Conservation (phyloP, 2,329 filamentous ascomycete species). For the Cladosporium sp. region DNA sequence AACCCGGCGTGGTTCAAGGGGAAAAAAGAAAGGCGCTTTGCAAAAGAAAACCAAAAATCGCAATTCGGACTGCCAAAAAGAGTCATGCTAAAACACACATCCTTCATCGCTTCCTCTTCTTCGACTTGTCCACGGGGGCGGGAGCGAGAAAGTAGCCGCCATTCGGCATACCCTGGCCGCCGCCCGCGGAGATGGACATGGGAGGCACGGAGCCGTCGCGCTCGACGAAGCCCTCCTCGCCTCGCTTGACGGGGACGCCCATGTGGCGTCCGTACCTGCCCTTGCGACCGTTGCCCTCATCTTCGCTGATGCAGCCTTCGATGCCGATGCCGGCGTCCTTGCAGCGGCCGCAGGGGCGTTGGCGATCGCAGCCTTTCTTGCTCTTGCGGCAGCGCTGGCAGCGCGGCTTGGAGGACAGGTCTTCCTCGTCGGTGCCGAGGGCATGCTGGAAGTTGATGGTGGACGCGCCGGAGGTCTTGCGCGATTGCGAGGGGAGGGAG, state of each 20-base stretch:
- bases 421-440: slow-evolving; percentile 71
- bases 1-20: no score
- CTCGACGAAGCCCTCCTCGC: slow-evolving; percentile 19
- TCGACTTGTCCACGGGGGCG: slow-evolving; percentile 53
- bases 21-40: no score
- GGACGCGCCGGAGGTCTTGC: slow-evolving; percentile 66
- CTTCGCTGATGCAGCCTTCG: slow-evolving; percentile 94
- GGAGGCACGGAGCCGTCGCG: slow-evolving; percentile 16
- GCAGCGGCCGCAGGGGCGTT: slow-evolving; percentile 91
- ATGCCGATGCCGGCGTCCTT: slow-evolving; percentile 91
- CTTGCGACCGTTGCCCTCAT: slow-evolving; percentile 95
- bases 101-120: slow-evolving; percentile 58
- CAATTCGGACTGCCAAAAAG: no score
- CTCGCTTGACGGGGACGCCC: slow-evolving; percentile 63
- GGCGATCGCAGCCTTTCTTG: slow-evolving; percentile 98
- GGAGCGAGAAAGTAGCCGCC: slow-evolving; percentile 31
- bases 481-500: slow-evolving; percentile 64
- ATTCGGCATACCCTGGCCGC: slow-evolving; percentile 23
- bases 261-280: slow-evolving; percentile 77
- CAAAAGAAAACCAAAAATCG: no score
- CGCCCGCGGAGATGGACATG: slow-evolving; percentile 18
- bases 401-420: slow-evolving; percentile 89
- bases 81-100: not conserved
- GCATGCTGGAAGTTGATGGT: slow-evolving; percentile 57
- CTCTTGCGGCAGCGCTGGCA: slow-evolving; percentile 99